A percentile compares a stretch with the other conserved stretches of the same genome.
Conservation (phyloP, 768 basidiomycete species). For the Solioccasus polychromus region DNA sequence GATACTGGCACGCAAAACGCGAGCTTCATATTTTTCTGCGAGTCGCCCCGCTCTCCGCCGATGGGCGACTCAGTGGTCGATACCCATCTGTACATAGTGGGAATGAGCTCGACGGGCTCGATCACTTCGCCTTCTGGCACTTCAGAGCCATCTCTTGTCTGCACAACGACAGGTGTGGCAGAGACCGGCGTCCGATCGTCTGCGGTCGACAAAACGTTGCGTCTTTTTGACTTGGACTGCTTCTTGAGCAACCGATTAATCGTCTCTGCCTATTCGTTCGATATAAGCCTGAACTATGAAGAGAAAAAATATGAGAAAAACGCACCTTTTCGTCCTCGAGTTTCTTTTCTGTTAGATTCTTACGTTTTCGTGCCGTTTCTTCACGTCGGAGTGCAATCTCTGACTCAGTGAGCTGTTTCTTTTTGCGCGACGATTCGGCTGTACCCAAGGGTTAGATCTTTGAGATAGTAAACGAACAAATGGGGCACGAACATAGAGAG, state of each 20-base stretch:
- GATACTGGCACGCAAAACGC: conserved; percentile 53
- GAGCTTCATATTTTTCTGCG: conserved; percentile 36
- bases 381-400: conserved; percentile 74
- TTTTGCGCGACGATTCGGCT: conserved; percentile 23
- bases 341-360: conserved; percentile 78
- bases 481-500: conserved; percentile 46
- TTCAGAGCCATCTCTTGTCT: conserved; percentile 31
- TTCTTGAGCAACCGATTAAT: conserved; percentile 89
- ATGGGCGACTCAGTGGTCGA: conserved; percentile 45
- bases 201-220: conserved; percentile 46
- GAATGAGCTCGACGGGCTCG: conserved; percentile 37
- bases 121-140: conserved; percentile 39
- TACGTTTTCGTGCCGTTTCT: conserved; percentile 80
- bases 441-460: neutral
- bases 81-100: conserved; percentile 73
- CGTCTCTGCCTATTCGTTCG: conserved; percentile 62
- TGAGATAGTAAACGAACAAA: neutral
- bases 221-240: conserved; percentile 65
- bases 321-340: conserved; percentile 80
- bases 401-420: conserved; percentile 66
- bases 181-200: conserved; percentile 42
- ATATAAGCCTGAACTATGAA: neutral
- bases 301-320: neutral
- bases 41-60: conserved; percentile 1
- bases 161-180: conserved; percentile 27